Base-by-base conservation (phyloP, 768 basidiomycete species). In the Kwoniella sp. region DNA sequence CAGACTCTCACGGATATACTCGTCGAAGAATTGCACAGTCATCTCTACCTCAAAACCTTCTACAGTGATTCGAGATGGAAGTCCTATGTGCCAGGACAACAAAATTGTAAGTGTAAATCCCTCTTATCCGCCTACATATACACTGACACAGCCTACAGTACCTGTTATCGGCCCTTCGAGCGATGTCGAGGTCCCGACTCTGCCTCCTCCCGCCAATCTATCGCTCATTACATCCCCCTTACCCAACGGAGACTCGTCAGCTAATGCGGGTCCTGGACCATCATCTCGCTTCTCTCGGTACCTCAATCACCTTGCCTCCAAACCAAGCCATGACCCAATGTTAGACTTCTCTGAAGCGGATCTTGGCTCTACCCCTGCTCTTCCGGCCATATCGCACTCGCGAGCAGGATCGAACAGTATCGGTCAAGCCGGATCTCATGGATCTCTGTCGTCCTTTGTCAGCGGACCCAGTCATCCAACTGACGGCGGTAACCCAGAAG, bases 1-100 rank as follows among this genome's bases (percentile, higher is more conserved):
- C 72, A 97, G 95, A 88, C 90, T 12, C 81, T 99, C 48, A 85
- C 90, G 50, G 96, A 98, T 68, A 96, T 98, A 59, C 82, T 99
- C 61, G 83, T 94, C 7, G 96, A 99, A 69, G 96, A 99, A 74
- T 84, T 99, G 13, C 94, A 98, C 75, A 91, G 88, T 69, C 96
- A 99, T 80, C 81, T 99, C n/a, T 99, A 96, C 80, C 86, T 99
- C 64, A 96, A 95, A 74, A 91, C 90, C 0, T 95, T 92, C 78
- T 96, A 93, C 87, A 93, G 91, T 75, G 95, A 98, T 69, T 85
- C 88, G 5, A 87, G 95, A 29, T 99, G 96, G 96, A 83, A 86
- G 19, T 81, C 90, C 0, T 97, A 96, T 77, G 81, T 84, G 12
- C 87, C 88, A 0, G 88, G 89, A 57, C 96, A 97, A 77, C 85